These are phyloP conservation scores for Candida awuae DNA, from an alignment of 805 yeast genomes.

Conservation along the genomic window DNA sequence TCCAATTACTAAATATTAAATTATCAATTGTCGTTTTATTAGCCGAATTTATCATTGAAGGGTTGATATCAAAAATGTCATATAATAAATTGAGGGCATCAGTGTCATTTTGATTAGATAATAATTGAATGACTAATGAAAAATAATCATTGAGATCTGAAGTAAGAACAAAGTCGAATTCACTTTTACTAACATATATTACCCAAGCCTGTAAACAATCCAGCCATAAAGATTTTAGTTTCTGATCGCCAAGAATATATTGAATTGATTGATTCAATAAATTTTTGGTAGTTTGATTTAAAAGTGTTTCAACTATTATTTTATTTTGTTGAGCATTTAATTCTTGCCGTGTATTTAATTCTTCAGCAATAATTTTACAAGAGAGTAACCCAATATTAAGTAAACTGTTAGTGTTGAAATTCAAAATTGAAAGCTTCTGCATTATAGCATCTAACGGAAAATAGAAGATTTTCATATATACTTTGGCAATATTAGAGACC, in stretches of 20 bases:
- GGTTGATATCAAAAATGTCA: conserved; percentile 41
- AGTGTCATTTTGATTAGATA: conserved; percentile 13
- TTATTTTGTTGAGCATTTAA: conserved; percentile 31
- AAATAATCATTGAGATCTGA: conserved; percentile 21
- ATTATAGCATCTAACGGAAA: conserved; percentile 29
- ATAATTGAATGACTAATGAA: conserved; percentile 14
- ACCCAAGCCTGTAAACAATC: conserved; percentile 32
- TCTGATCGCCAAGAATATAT: not conserved
- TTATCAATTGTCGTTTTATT: conserved; percentile 26
- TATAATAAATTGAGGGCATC: conserved; percentile 31
- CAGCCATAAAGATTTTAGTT: conserved; percentile 18
- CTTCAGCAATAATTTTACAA: conserved; percentile 45
- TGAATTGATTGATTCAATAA: not conserved
- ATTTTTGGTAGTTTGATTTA: conserved; percentile 19
- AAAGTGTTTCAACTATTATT: conserved; percentile 30
- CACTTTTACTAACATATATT: conserved; percentile 31
- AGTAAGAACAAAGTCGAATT: conserved; percentile 25
- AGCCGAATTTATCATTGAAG: conserved; percentile 31
- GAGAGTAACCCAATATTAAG: conserved; percentile 23
- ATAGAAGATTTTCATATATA: conserved; percentile 26
- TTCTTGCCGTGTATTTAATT: conserved; percentile 33
- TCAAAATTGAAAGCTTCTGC: not conserved
- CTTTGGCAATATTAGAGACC: conserved; percentile 10
- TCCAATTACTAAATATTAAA: conserved; percentile 41
- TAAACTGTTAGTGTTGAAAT: not conserved